Conservation (phyloP, 257 asterid species). For the Cruciata laevipes region DNA sequence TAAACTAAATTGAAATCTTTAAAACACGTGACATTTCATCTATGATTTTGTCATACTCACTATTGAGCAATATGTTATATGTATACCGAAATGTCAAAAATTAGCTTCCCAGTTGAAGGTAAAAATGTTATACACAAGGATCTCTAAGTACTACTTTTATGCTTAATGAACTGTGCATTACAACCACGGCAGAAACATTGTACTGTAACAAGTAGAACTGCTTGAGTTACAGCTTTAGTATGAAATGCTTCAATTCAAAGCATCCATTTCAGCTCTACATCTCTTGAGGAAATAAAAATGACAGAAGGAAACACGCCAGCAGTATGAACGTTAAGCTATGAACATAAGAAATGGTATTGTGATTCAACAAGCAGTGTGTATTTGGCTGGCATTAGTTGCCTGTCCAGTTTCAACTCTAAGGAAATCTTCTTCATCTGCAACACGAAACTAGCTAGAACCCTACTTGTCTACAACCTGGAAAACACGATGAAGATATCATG, state of each 20-base stretch:
- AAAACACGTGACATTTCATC: background rate
- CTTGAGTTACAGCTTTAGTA: background rate
- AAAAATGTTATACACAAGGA: background rate
- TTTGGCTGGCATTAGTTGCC: background rate
- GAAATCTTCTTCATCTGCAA: background rate
- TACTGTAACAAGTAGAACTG: background rate
- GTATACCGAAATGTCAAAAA: background rate
- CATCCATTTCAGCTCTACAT: conserved; percentile 6
- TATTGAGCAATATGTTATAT: background rate
- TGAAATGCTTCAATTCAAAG: conserved; percentile 3
- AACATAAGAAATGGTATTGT: background rate
- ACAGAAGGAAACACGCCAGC: background rate
- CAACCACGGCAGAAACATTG: background rate
- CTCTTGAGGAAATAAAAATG: background rate
- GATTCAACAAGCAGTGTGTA: background rate
- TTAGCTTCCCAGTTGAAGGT: background rate
- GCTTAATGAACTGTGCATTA: background rate
- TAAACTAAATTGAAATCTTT: too few species aligned
- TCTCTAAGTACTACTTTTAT: background rate
- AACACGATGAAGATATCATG: conserved; percentile 1
- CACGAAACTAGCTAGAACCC: background rate
- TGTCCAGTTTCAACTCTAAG: background rate
- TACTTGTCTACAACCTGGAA: conserved; percentile 15
- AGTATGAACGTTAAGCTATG: background rate
- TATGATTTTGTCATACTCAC: background rate